A percentile compares a stretch with the other conserved stretches of the same genome.
These are phyloP conservation scores for Eragrostis curvula DNA, from an alignment of 176 grass and related monocot species.

Conservation along the genomic window DNA sequence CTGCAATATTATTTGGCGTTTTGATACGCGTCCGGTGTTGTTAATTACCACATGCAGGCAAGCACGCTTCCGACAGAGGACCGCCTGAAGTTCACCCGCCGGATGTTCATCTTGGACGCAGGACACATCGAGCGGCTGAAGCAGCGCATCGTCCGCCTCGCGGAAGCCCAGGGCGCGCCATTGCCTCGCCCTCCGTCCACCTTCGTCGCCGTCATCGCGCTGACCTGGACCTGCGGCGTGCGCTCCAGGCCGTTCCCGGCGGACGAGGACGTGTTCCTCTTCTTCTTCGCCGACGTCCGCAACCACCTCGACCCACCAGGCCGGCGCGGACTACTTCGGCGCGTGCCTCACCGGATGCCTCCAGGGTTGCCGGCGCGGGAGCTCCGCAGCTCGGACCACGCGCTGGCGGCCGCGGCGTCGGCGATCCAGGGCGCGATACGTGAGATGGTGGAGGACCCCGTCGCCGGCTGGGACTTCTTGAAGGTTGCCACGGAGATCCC, in stretches of 20 bases:
- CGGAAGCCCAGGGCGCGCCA: neutral
- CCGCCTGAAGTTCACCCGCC: neutral
- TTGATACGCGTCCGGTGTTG: no score
- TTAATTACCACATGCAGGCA: no score
- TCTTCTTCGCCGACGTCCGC: slow-evolving; percentile 46
- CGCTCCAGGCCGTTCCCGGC: neutral
- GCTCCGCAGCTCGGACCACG: neutral
- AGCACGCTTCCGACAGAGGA: no score
- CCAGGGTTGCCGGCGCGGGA: neutral
- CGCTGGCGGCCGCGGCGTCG: slow-evolving; percentile 2
- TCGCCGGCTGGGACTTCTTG: slow-evolving; percentile 32
- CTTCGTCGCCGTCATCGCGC: slow-evolving; percentile 42
- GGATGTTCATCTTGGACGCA: slow-evolving; percentile 34
- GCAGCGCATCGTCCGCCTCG: slow-evolving; percentile 11
- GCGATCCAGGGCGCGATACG: slow-evolving; percentile 38
- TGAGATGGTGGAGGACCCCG: slow-evolving; percentile 17
- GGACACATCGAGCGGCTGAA: slow-evolving; percentile 35
- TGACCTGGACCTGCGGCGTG: slow-evolving; percentile 37
- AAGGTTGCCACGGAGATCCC: neutral
- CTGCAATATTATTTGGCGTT: no score
- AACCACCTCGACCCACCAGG: slow-evolving; percentile 41
- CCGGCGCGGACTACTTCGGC: slow-evolving; percentile 34
- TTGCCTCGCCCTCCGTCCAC: slow-evolving; percentile 36
- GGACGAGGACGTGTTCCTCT: slow-evolving; percentile 20
- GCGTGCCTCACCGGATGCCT: slow-evolving; percentile 28